These are phyloP conservation scores for Kwoniella sp. DNA, from an alignment of 768 basidiomycete species.

Conservation along the genomic window DNA sequence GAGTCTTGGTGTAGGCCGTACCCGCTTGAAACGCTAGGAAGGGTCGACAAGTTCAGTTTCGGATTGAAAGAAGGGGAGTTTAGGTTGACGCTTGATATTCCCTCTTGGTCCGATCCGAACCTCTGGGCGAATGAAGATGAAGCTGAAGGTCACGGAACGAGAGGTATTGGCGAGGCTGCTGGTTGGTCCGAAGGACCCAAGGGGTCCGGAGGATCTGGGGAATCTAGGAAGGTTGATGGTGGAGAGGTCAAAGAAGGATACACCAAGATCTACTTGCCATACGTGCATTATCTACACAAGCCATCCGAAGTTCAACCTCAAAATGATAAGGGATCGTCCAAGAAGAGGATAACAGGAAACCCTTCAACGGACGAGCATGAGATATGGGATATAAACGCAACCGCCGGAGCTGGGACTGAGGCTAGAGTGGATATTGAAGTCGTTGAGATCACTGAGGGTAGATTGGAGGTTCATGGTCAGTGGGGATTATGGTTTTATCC, in stretches of 20 bases:
- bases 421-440: slow-evolving; percentile 39
- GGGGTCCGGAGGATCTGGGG: too few relatives aligned
- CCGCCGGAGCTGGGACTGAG: slow-evolving; percentile 8
- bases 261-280: slow-evolving; percentile 86
- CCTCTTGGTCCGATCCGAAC: background rate
- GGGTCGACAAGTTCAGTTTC: slow-evolving; percentile 68
- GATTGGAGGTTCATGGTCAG: slow-evolving; percentile 35
- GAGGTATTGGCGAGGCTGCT: slow-evolving; percentile 50
- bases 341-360: slow-evolving; percentile 20
- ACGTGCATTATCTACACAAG: slow-evolving; percentile 89
- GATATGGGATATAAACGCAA: slow-evolving; percentile 22
- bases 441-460: slow-evolving; percentile 31
- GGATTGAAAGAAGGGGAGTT: slow-evolving; percentile 72
- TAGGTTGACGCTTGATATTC: slow-evolving; percentile 65
- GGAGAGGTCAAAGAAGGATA: slow-evolving; percentile 46
- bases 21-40: slow-evolving; percentile 75
- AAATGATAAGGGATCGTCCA: too few relatives aligned
- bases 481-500: slow-evolving; percentile 40
- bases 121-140: slow-evolving; percentile 9
- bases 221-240: background rate
- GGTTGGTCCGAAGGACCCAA: slow-evolving; percentile 60
- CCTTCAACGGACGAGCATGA: slow-evolving; percentile 10
- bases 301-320: too few relatives aligned
- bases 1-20: slow-evolving; percentile 84
- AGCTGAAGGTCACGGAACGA: background rate